phyloP scores from a whole-genome alignment of 441 rosid genomes.

The Bruguiera hainesii region DNA sequence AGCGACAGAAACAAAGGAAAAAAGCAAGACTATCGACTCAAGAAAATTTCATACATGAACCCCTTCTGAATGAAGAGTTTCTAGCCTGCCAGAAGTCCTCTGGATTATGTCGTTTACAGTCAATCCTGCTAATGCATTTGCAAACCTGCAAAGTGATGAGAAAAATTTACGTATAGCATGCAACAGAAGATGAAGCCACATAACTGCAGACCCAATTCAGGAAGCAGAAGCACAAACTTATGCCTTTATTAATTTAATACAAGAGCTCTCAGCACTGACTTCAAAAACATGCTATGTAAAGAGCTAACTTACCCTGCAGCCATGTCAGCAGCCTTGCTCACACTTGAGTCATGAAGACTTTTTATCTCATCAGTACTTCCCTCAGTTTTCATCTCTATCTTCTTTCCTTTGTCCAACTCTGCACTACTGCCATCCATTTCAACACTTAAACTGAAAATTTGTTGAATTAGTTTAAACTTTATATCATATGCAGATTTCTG shows the following conservation, averaged over 20 bases:
- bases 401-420: conserved; percentile 82
- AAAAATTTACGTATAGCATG: conserved; percentile 10
- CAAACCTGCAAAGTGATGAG: conserved; percentile 54
- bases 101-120: conserved; percentile 67
- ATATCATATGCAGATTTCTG: conserved; percentile 67
- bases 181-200: neutral
- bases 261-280: neutral
- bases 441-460: conserved; percentile 54
- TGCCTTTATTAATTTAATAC: neutral
- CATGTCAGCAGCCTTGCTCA: conserved; percentile 96
- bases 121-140: conserved; percentile 65
- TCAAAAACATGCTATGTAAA: conserved; percentile 7
- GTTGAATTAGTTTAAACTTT: conserved; percentile 82
- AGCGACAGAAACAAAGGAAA: neutral
- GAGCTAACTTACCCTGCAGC: conserved; percentile 72
- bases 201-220: no score
- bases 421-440: conserved; percentile 49
- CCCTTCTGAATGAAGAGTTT: conserved; percentile 94
- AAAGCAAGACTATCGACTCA: neutral
- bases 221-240: neutral
- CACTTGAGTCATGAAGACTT: conserved; percentile 68
- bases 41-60: conserved; percentile 64
- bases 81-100: conserved; percentile 82
- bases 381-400: conserved; percentile 58
- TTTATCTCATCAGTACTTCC: conserved; percentile 73